These are phyloP conservation scores for Ocimum tenuiflorum DNA, from an alignment of 257 asterid genomes.

Conservation along the genomic window DNA sequence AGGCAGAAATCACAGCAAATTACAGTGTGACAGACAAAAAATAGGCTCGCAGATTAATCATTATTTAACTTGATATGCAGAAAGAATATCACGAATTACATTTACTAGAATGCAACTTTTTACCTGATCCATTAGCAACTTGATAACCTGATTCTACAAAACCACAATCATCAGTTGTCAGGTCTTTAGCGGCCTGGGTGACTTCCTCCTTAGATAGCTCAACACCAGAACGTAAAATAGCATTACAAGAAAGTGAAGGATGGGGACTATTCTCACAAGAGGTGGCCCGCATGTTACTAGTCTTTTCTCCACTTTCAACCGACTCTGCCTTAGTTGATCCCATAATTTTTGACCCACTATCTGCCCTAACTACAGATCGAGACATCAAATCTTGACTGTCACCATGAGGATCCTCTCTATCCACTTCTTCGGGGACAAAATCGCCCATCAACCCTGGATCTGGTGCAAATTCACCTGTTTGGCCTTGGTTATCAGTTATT, in stretches of 20 bases:
- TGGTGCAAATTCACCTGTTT: conserved; percentile 74
- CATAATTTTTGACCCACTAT: conserved; percentile 87
- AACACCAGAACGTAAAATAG: conserved; percentile 70
- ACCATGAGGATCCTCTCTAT: conserved; percentile 79
- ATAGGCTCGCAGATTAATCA: background rate
- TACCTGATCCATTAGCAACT: conserved; percentile 63
- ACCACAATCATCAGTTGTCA: conserved; percentile 70
- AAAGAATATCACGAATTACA: background rate
- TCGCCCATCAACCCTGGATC: conserved; percentile 98
- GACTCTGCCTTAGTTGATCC: conserved; percentile 94
- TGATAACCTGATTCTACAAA: conserved; percentile 70
- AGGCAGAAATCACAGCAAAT: conserved; percentile 9
- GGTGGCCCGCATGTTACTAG: conserved; percentile 50
- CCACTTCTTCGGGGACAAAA: conserved; percentile 91
- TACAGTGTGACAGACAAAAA: background rate
- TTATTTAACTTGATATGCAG: conserved; percentile 1
- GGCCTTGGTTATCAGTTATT: conserved; percentile 83
- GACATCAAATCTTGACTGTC: conserved; percentile 88
- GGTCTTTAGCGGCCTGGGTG: conserved; percentile 62
- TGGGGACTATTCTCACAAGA: conserved; percentile 65
- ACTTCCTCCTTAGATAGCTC: conserved; percentile 96
- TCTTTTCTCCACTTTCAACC: conserved; percentile 90
- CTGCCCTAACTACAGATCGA: conserved; percentile 80
- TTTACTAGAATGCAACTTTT: conserved; percentile 14
- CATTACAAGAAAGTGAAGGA: conserved; percentile 96